phyloP scores from a whole-genome alignment of 2,329 filamentous ascomycete genomes.

The Aphanocladium album region DNA sequence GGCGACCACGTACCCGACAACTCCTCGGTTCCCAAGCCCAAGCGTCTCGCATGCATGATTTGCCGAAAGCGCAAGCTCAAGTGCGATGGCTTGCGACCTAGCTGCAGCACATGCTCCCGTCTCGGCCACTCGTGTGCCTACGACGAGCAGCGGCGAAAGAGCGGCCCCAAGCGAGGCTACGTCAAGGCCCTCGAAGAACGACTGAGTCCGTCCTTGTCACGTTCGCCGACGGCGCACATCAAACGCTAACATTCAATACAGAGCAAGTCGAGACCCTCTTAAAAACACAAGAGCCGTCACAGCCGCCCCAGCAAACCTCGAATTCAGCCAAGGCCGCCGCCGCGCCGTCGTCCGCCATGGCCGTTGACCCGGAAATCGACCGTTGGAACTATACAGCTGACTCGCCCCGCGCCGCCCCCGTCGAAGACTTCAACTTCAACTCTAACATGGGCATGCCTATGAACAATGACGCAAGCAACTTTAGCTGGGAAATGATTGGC shows the following conservation, averaged over 20 bases:
- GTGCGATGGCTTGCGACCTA: conserved; percentile 80
- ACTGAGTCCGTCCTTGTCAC: conserved; percentile 60
- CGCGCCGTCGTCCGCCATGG: conserved; percentile 29
- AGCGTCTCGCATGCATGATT: conserved; percentile 90
- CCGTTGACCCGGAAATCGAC: conserved; percentile 45
- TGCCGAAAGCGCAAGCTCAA: conserved; percentile 89
- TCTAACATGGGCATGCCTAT: conserved; percentile 45
- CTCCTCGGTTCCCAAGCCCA: conserved; percentile 66
- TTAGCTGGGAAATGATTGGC: conserved; percentile 74
- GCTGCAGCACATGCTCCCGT: conserved; percentile 84
- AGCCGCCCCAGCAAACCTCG: conserved; percentile 2
- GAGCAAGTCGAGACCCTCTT: conserved; percentile 91
- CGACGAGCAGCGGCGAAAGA: conserved; percentile 89
- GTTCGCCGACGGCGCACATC: background rate
- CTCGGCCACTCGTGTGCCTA: conserved; percentile 84
- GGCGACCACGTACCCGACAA: conserved; percentile 46
- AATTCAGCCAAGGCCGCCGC: conserved; percentile 13
- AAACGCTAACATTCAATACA: conserved; percentile 30
- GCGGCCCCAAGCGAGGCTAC: conserved; percentile 88
- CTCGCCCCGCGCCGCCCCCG: conserved; percentile 42
- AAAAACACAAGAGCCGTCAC: conserved; percentile 65
- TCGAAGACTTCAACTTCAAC: conserved; percentile 58
- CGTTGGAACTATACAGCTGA: conserved; percentile 52
- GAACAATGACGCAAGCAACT: conserved; percentile 48
- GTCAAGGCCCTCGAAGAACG: conserved; percentile 91